Evolutionary conservation across 345 rosid genomes (phyloP), one percentile per base, ranked within the genome.

Genomic region (Arabis hirsuta): DNA sequence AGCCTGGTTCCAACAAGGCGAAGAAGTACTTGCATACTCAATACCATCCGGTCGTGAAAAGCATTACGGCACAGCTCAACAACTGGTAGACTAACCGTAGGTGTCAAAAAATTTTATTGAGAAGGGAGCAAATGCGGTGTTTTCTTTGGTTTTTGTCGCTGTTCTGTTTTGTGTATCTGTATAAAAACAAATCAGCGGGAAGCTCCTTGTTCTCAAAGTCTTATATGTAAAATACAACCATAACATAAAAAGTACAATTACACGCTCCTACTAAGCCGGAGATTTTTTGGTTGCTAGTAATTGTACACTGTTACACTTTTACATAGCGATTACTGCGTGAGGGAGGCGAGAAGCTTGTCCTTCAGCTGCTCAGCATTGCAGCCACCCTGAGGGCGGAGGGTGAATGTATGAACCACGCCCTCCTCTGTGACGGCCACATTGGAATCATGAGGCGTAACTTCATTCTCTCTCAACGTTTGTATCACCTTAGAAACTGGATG

Each of bases 31-130:
- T 91, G 86, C 97, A 90, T 79, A 90, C 98, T 19, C 88, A 62
- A 65, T 95, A 90, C 81, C 98, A 91, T 82, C 96, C 94, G 3
- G 74, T 91, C 19, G 87, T 86, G 3, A 91, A 94, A 79, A 95
- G 90, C 70, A 72, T 91, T 52, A 80, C 89, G 0, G 65, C 96
- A 0, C 89, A 91, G 85, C 76, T 90, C 78, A 84, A 85, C 71
- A 88, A 91, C 63, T 95, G 99, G 99, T 91, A 76, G 80, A 71
- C 55, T 12, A 61, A 36, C 36, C 16, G 2, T 38, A 53, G 57
- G 69, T 24, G 41, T 7, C 39, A 1, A 5, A 65, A 26, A 7
- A 64, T 67, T 73, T 65, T 72, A 44, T 44, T 19, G 59, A 56
- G 39, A 47, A 48, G 45, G 53, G 39, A 65, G 57, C 59, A 39